A percentile compares a stretch with the other conserved stretches of the same genome.
phyloP scores from a whole-genome alignment of 306 rosid species.

The Glycine soja region DNA sequence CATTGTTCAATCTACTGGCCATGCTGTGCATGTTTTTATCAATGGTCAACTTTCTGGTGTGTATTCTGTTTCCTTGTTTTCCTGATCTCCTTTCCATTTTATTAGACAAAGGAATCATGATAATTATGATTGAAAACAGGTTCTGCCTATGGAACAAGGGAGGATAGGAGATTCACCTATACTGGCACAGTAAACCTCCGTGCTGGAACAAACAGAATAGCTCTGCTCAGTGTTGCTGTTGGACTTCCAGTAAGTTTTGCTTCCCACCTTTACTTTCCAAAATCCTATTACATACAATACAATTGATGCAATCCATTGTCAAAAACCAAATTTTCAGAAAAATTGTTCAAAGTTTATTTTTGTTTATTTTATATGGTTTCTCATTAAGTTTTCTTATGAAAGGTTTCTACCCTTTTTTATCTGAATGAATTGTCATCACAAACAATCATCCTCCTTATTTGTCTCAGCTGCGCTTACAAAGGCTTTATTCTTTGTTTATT shows the following conservation, averaged over 20 bases:
- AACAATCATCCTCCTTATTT: constrained; percentile 1
- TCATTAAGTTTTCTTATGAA: background rate
- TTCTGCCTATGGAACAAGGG: constrained; percentile 91
- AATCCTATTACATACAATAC: constrained; percentile 3
- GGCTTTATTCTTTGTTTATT: constrained; percentile 3
- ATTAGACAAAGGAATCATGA: constrained; percentile 26
- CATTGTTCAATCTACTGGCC: constrained; percentile 91
- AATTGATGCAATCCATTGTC: background rate
- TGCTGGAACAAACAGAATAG: constrained; percentile 85
- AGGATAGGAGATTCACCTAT: constrained; percentile 81
- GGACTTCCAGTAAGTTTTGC: constrained; percentile 85
- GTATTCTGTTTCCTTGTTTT: constrained; percentile 43
- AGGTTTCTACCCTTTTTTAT: background rate
- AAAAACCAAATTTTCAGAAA: background rate
- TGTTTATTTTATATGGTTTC: background rate
- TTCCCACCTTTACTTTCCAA: constrained; percentile 37
- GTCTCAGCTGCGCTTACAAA: background rate
- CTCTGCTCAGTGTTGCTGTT: constrained; percentile 92
- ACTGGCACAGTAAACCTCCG: constrained; percentile 78
- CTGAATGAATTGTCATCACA: background rate
- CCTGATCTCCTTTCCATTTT: constrained; percentile 34
- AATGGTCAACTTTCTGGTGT: constrained; percentile 90
- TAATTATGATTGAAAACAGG: constrained; percentile 60
- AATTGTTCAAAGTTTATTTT: background rate
- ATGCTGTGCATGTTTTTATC: constrained; percentile 90